Evolutionary conservation across 371 early-diverging fungal genomes (phyloP).

Genomic region (Mycotypha africana): DNA sequence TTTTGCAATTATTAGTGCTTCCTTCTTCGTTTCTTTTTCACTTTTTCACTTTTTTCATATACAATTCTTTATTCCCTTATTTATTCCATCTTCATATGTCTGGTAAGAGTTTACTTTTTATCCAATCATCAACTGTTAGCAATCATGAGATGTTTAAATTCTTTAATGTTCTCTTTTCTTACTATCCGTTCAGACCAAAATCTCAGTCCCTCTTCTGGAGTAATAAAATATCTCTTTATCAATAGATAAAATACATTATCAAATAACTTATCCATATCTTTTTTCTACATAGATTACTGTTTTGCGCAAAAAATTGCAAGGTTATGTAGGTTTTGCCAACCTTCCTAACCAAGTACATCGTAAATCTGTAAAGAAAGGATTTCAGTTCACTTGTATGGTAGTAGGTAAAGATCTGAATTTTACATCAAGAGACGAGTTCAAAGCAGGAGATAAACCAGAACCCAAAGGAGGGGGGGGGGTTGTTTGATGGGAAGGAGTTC

Average conservation of each 20-base stretch:
- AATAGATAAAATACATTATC: background rate
- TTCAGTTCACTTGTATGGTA: slow-evolving; percentile 97
- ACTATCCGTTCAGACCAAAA: slow-evolving; percentile 33
- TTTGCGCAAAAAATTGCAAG: slow-evolving; percentile 78
- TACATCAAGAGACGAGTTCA: too few species aligned
- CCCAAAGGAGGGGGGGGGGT: too few species aligned
- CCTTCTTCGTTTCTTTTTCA: background rate
- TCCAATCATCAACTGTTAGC: background rate
- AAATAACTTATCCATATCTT: too few species aligned
- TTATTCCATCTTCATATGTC: slow-evolving; percentile 7
- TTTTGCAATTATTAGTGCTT: too few species aligned
- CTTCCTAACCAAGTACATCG: slow-evolving; percentile 98
- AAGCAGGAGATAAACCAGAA: too few species aligned
- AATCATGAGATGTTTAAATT: background rate
- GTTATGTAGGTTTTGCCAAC: slow-evolving; percentile 97
- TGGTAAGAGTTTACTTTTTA: slow-evolving; percentile 15
- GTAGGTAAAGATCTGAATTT: slow-evolving; percentile 88
- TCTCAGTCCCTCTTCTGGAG: slow-evolving; percentile 29
- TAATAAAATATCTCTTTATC: too few species aligned
- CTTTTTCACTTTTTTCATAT: slow-evolving; percentile 3
- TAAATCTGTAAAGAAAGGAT: slow-evolving; percentile 98
- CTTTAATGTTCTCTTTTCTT: too few species aligned
- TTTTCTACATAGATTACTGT: slow-evolving; percentile 28
- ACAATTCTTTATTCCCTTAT: background rate
- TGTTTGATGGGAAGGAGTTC: background rate